These are phyloP conservation scores for Middelhovenomyces tepae DNA, from an alignment of 805 yeast genomes.

Conservation along the genomic window DNA sequence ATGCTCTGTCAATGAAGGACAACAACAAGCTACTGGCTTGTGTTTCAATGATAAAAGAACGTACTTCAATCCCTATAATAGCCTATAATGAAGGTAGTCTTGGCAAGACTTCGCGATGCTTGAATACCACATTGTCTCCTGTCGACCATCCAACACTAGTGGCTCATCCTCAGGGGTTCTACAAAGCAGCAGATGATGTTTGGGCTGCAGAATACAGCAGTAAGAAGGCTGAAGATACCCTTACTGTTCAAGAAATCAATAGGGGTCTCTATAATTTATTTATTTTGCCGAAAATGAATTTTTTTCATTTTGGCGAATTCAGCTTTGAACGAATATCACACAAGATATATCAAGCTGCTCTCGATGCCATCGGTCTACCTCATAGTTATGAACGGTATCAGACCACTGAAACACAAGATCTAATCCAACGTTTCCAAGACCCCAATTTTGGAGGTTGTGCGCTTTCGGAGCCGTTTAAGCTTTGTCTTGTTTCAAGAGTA, in stretches of 20 bases:
- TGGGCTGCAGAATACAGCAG: conserved; percentile 1
- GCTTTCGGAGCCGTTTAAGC: conserved; percentile 1
- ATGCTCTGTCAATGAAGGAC: conserved; percentile 7
- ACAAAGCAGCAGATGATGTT: conserved; percentile 1
- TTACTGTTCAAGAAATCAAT: conserved; percentile 4
- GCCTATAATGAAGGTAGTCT: conserved; percentile 8
- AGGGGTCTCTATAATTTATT: conserved; percentile 1
- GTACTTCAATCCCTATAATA: conserved; percentile 1
- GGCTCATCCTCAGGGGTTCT: conserved; percentile 6
- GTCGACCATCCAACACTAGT: conserved; percentile 6
- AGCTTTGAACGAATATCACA: background rate
- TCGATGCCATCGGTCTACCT: conserved; percentile 5
- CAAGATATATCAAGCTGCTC: conserved; percentile 2
- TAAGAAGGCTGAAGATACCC: background rate
- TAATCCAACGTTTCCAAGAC: no score
- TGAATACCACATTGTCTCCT: conserved; percentile 7
- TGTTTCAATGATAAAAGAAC: background rate
- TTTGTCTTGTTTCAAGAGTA: conserved; percentile 2
- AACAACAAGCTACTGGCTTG: conserved; percentile 3
- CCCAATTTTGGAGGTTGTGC: conserved; percentile 9
- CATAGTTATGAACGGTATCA: background rate
- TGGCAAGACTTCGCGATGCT: conserved; percentile 9
- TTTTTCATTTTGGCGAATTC: conserved; percentile 7
- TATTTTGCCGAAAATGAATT: conserved; percentile 2
- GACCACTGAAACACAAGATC: conserved; percentile 1